phyloP scores from a whole-genome alignment of 2,329 filamentous ascomycete genomes.

The Domatiomyces globalis region DNA sequence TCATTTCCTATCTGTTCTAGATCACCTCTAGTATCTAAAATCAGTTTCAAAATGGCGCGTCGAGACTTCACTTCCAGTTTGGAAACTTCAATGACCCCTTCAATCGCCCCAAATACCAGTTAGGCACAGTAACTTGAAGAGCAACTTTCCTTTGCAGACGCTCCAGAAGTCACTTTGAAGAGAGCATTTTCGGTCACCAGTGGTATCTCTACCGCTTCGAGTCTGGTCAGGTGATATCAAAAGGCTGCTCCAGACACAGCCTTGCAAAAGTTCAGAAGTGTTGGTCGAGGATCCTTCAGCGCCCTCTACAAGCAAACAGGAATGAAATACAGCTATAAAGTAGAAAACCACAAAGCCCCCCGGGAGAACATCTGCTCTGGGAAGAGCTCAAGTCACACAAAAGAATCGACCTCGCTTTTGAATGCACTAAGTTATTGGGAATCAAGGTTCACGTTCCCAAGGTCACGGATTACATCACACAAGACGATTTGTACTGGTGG shows the following conservation, averaged over 20 bases:
- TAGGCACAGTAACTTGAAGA: background rate
- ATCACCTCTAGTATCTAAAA: too few relatives aligned
- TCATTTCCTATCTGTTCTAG: too few relatives aligned
- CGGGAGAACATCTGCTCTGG: background rate
- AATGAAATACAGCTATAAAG: background rate
- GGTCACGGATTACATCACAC: conserved; percentile 18
- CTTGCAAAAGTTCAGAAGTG: background rate
- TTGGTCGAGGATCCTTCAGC: background rate
- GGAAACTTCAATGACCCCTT: too few relatives aligned
- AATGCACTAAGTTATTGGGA: background rate
- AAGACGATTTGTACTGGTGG: conserved; percentile 20
- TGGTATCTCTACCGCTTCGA: background rate
- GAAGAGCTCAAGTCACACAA: background rate
- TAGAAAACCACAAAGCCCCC: background rate
- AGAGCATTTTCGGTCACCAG: background rate
- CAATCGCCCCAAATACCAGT: too few relatives aligned
- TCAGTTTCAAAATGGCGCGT: too few relatives aligned
- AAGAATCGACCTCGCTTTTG: background rate
- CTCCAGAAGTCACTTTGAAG: background rate
- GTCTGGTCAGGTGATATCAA: background rate
- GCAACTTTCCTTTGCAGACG: background rate
- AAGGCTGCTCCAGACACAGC: background rate
- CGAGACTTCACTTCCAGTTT: too few relatives aligned
- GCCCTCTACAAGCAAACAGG: background rate
- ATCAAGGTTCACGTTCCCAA: conserved; percentile 13